Evolutionary conservation across 495 filamentous ascomycete genomes (phyloP).

Genomic region (Platismatia glauca): DNA sequence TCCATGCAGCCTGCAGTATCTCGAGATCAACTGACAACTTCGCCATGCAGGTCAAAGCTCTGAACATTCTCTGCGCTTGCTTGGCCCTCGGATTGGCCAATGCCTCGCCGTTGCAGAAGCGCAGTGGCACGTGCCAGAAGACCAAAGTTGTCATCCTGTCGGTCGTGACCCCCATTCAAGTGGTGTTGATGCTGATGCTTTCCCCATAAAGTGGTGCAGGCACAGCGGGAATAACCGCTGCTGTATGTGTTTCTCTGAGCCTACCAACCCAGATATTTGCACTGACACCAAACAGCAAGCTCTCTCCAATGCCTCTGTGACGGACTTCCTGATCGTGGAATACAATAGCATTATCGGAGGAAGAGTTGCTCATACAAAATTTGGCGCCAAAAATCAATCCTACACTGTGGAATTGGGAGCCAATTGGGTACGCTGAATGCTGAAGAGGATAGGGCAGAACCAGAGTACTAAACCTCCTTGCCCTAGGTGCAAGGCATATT

Average conservation of each 20-base stretch:
- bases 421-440: constrained; percentile 46
- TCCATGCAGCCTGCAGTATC: neutral
- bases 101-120: constrained; percentile 23
- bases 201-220: constrained; percentile 41
- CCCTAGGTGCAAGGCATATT: constrained; percentile 56
- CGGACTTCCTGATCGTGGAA: constrained; percentile 64
- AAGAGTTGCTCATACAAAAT: constrained; percentile 46
- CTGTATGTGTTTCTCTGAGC: constrained; percentile 40
- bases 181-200: constrained; percentile 2
- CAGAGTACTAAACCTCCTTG: neutral
- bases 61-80: neutral
- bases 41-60: constrained; percentile 12
- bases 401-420: constrained; percentile 60
- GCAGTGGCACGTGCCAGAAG: constrained; percentile 28
- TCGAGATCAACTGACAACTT: neutral
- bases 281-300: constrained; percentile 43
- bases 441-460: neutral
- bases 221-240: constrained; percentile 62
- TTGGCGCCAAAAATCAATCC: constrained; percentile 37
- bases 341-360: constrained; percentile 57
- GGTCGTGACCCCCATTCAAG: constrained; percentile 4
- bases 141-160: constrained; percentile 36
- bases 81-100: constrained; percentile 5
- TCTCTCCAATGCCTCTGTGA: constrained; percentile 51
- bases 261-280: constrained; percentile 12